A percentile compares a stretch with the other conserved stretches of the same genome.
phyloP scores from a whole-genome alignment of 129 eudicot genomes.

The Heracleum sosnowskyi region DNA sequence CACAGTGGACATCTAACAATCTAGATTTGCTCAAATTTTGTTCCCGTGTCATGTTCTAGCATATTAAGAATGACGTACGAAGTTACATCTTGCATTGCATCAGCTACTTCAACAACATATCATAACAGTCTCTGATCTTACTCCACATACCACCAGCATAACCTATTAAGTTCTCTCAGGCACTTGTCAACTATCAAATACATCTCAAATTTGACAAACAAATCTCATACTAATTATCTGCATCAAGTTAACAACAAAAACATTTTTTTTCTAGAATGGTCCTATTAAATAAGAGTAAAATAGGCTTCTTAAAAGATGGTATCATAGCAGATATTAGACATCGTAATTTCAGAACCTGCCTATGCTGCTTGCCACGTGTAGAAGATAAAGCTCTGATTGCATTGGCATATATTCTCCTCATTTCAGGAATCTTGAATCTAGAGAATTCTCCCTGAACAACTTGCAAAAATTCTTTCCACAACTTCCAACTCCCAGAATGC shows the following conservation, averaged over 20 bases:
- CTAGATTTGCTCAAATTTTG: neutral
- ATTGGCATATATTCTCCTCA: conserved; percentile 73
- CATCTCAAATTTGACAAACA: neutral
- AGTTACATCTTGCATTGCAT: neutral
- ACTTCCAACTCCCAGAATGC: conserved; percentile 67
- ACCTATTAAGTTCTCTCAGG: neutral
- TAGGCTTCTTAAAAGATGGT: too few species aligned
- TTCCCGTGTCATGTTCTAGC: neutral
- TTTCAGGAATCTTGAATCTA: conserved; percentile 82
- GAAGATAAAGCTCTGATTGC: conserved; percentile 81
- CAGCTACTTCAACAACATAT: neutral
- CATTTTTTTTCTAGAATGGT: neutral
- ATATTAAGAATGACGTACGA: neutral
- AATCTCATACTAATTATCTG: neutral
- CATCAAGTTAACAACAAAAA: neutral
- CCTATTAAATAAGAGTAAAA: neutral
- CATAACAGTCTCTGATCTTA: neutral
- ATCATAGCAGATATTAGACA: neutral
- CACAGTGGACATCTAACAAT: neutral
- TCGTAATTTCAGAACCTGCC: conserved; percentile 77
- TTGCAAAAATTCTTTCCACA: conserved; percentile 80
- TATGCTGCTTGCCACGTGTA: conserved; percentile 74
- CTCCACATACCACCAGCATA: neutral
- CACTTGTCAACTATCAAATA: neutral
- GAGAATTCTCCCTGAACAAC: conserved; percentile 75